Percentiles rank a stretch among this genome's conserved stretches.
Conservation (phyloP, 768 basidiomycete species). For the Rhizopogon salebrosus region DNA sequence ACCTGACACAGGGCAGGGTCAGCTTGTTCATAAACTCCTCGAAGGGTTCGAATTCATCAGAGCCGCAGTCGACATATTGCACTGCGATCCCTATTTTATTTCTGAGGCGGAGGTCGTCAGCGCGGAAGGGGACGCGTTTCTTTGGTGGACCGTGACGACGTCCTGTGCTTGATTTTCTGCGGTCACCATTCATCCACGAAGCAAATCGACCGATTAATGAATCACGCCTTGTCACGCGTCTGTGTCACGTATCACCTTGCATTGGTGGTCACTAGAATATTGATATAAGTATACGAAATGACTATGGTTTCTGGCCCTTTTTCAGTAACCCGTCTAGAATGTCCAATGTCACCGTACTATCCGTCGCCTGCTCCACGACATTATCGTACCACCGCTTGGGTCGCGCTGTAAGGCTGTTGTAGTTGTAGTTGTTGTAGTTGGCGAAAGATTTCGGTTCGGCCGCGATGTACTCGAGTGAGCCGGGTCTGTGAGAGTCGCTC, state of each 20-base stretch:
- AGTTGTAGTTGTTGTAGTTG: background rate
- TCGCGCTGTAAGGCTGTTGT: background rate
- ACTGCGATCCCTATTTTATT: slow-evolving; percentile 78
- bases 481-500: slow-evolving; percentile 45
- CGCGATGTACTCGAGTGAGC: slow-evolving; percentile 43
- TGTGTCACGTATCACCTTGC: slow-evolving; percentile 11
- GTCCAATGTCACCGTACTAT: background rate
- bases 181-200: no score
- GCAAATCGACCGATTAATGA: slow-evolving; percentile 15
- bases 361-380: background rate
- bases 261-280: no score
- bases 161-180: slow-evolving; percentile 36
- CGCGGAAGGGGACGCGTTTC: slow-evolving; percentile 71
- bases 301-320: no score
- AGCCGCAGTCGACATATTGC: slow-evolving; percentile 61
- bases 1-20: slow-evolving; percentile 58
- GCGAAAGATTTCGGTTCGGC: slow-evolving; percentile 16
- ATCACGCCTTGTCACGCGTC: slow-evolving; percentile 15
- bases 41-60: slow-evolving; percentile 82
- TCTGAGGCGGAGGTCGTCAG: slow-evolving; percentile 70
- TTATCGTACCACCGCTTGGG: background rate
- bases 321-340: background rate
- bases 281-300: no score
- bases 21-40: slow-evolving; percentile 68
- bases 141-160: slow-evolving; percentile 55